Evolutionary conservation across 306 rosid genomes (phyloP), one percentile per base, ranked within the genome.

Genomic region (Boehmeria nivea): DNA sequence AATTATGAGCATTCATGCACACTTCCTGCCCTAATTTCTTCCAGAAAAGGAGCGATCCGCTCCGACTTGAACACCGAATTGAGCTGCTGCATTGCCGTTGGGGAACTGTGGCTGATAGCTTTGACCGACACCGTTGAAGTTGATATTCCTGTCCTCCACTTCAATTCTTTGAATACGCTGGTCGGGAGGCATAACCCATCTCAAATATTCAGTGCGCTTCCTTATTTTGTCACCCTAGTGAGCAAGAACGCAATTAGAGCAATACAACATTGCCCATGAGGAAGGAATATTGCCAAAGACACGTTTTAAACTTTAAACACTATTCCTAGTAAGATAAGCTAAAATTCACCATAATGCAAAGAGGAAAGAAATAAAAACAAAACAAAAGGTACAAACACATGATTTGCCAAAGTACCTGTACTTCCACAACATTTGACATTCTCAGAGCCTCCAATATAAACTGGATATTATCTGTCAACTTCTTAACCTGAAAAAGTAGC

Each of bases 181-280:
- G 24, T 66, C 12, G 39, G 88, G 78, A 31, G 86, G 78, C 70
- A 86, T 38, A 65, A 83, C 37, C 95, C 98, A 90, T 61, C 54
- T 84, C 68, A 8, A 22, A 86, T 94, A 90, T 50, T 82, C 87
- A 61, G 63, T 54, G 36, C 81, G 86, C 73, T 77, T 75, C 68
- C 98, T 83, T 72, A 90, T 60, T 64, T 73, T 86, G 75, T 86
- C 83, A 55, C 87, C 95, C 98, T 90, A 56, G 42, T 19, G 64
- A 14, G 52, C 53, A 14, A 26, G 21, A 54, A 47, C 20, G 33
- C 11, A 47, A 28, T 61, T 53, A 55, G 59, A 34, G 28, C 26
- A 64, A 46, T 26, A 46, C n/a, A n/a, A n/a, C n/a, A n/a, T n/a
- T n/a, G n/a, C n/a, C n/a, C n/a, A n/a, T n/a, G n/a, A n/a, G n/a